Evolutionary conservation across 352 stramenopile genomes (phyloP).

Genomic region (Phytophthora palmivora): DNA sequence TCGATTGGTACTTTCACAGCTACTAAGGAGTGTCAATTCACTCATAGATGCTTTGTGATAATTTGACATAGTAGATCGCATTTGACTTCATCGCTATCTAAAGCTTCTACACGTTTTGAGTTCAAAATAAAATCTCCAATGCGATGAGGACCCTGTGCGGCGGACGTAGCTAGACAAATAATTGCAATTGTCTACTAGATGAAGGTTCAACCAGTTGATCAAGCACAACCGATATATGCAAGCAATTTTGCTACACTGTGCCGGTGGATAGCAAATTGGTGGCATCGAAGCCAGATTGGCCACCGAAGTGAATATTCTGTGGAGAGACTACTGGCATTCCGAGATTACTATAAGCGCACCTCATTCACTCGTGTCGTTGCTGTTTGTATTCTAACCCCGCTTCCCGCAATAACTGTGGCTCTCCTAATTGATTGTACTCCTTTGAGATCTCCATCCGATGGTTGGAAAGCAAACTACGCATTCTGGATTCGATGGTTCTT

Average conservation of each 20-base stretch:
- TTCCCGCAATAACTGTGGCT: conserved; percentile 8
- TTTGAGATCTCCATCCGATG: neutral
- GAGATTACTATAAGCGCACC: conserved; percentile 18
- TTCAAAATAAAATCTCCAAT: conserved; percentile 1
- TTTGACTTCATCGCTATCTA: too few species aligned
- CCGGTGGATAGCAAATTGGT: conserved; percentile 1
- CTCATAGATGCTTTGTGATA: conserved; percentile 31
- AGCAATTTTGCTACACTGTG: neutral
- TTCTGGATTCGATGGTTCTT: conserved; percentile 29
- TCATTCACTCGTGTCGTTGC: conserved; percentile 9
- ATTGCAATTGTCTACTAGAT: neutral
- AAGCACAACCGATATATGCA: neutral
- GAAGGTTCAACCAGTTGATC: conserved; percentile 4
- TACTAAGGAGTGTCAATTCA: conserved; percentile 42
- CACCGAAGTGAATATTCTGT: conserved; percentile 22
- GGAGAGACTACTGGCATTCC: conserved; percentile 17
- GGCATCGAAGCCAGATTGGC: conserved; percentile 17
- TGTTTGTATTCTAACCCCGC: conserved; percentile 10
- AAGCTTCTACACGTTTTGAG: too few species aligned
- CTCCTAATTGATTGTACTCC: conserved; percentile 17
- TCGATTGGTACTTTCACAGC: conserved; percentile 49
- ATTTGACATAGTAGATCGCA: too few species aligned
- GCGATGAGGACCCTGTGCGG: neutral
- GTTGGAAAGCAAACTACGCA: conserved; percentile 27
- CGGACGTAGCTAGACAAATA: neutral